These are phyloP conservation scores for Areca catechu DNA, from an alignment of 176 grass and related monocot species.

Conservation along the genomic window DNA sequence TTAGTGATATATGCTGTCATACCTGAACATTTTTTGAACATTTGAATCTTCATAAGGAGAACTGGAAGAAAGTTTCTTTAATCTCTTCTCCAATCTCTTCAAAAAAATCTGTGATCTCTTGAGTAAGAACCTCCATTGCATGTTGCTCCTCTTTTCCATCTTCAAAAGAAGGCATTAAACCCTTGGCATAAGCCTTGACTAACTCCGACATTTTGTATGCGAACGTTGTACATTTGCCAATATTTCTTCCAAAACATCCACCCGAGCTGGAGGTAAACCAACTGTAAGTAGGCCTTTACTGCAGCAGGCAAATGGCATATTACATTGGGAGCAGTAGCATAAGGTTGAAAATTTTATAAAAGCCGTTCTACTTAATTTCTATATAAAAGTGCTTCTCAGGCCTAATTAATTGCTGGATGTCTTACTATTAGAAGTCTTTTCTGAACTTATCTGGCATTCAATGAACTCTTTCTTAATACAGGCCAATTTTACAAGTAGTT, in stretches of 20 bases:
- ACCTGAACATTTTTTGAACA: conserved; percentile 97
- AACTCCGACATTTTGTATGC: conserved; percentile 65
- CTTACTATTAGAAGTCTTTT: no score
- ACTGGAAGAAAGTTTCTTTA: conserved; percentile 58
- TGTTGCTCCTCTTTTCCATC: conserved; percentile 67
- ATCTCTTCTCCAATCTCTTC: conserved; percentile 57
- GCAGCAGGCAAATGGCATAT: conserved; percentile 10
- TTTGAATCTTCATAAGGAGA: conserved; percentile 89
- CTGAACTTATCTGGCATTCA: no score
- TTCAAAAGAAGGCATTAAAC: conserved; percentile 88
- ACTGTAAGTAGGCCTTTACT: conserved; percentile 40
- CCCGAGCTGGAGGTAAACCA: conserved; percentile 78
- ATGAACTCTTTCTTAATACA: no score
- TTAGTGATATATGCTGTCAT: not conserved
- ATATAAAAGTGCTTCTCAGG: no score
- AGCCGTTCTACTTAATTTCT: no score
- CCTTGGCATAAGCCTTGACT: conserved; percentile 75
- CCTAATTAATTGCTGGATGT: no score
- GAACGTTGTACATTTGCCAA: conserved; percentile 75
- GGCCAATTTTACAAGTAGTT: no score
- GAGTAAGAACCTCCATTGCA: conserved; percentile 75
- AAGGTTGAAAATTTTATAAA: no score
- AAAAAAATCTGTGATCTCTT: conserved; percentile 74
- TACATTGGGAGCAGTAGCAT: no score
- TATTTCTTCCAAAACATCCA: conserved; percentile 92